Evolutionary conservation across 108 stramenopile genomes (phyloP).

Genomic region (Conticribra guillardii): DNA sequence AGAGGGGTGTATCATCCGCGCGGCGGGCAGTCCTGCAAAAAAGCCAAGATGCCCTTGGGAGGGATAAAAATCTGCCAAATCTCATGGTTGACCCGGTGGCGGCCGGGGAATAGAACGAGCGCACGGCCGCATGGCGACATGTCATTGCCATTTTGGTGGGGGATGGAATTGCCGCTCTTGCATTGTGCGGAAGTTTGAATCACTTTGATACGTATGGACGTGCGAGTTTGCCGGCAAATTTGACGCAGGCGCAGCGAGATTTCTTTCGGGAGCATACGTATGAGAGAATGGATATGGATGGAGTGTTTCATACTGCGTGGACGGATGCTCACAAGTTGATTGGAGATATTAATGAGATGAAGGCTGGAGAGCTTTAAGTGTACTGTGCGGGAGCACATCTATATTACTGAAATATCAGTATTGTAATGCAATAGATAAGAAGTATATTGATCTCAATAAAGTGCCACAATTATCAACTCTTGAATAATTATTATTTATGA

Average conservation of each 20-base stretch:
- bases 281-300: constrained; percentile 85
- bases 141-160: constrained; percentile 92
- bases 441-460: too few species aligned
- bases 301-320: constrained; percentile 93
- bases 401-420: too few species aligned
- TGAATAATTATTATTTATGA: too few species aligned
- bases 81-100: constrained; percentile 94
- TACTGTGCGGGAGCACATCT: too few species aligned
- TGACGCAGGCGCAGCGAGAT: constrained; percentile 98
- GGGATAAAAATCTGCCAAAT: constrained; percentile 80
- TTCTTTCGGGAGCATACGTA: constrained; percentile 99
- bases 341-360: constrained; percentile 89
- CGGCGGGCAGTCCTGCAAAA: constrained; percentile 89
- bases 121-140: constrained; percentile 92
- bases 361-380: constrained; percentile 76
- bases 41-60: constrained; percentile 88
- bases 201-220: constrained; percentile 98
- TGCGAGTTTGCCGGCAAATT: constrained; percentile 88
- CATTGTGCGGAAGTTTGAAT: constrained; percentile 85
- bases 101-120: constrained; percentile 79
- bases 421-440: too few species aligned
- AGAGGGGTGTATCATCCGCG: constrained; percentile 99
- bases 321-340: constrained; percentile 94
- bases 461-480: too few species aligned
- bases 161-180: constrained; percentile 88